Evolutionary conservation across 1,139 yeast genomes (phyloP), one percentile per base, ranked within the genome.

Genomic region (Geotrichum fermentans): DNA sequence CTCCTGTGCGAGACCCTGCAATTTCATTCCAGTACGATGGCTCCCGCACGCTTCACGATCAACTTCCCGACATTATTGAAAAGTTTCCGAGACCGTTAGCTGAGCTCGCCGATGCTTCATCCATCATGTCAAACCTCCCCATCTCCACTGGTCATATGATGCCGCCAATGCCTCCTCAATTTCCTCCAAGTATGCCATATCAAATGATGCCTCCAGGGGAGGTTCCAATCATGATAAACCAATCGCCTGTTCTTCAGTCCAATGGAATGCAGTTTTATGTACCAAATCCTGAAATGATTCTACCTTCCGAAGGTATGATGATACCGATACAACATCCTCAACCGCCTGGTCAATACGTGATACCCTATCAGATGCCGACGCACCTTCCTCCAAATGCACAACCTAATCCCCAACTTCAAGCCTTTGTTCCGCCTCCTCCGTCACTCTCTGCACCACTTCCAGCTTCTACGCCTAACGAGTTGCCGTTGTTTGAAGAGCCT

Each of bases 1-100:
- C 62, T 24, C 71, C 75, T 1, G 63, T 65, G 8, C 57, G 68
- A 7, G 75, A 72, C 53, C 75, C 75, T 2, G 74, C 75, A 5
- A 55, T 68, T 33, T 65, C 71, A n/a, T 69, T 71, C 57, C 60
- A 56, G 42, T 71, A 65, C 50, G 71, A 71, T 51, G 62, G 66
- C 13, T 51, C 62, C n/a, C 64, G 65, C 54, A 59, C 70, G 8
- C 62, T 70, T 17, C 64, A 60, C 40, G 72, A 69, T 44, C 73
- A 70, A 55, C 62, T 69, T 32, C 52, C 58, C 29, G 61, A 59
- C 21, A 59, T 61, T 29, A 57, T 64, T 28, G 62, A 60, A n/a
- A 60, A 57, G 35, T 55, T 64, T 37, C 66, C 67, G 2, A 55
- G 58, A 33, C 65, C 63, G 14, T 47, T 63, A 40, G 67, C 67